Base-by-base conservation (phyloP, 2,329 filamentous ascomycete genomes). In the Pestalotiopsis sp. region DNA sequence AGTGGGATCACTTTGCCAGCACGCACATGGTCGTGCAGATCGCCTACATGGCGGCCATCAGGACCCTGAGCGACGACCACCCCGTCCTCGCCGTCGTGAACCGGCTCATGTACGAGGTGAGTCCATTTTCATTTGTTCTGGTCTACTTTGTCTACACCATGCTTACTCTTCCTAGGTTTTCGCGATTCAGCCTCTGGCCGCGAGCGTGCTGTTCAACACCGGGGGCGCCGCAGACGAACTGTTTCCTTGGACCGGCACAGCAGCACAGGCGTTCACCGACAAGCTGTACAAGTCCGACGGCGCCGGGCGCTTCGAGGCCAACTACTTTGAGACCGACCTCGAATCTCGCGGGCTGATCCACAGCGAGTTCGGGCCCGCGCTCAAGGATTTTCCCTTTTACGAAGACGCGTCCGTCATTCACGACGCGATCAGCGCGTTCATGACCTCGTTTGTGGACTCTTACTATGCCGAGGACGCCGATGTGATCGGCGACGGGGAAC, bases 1-100 rank as follows among this genome's bases (percentile, higher is more conserved):
- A 84, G 66, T 81, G 80, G 75, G 78, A 80, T 68, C 83, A 86
- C 70, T 75, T 86, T 1, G 80, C 80, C 1, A 75, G 75, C n/a
- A 81, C 80, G 0, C 84, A 86, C 70, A 79, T 78, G 17, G 80
- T 84, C 12, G 73, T 78, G 3, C 83, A 87, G 70, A 79, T 81
- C 65, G 79, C 80, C 1, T 82, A 83, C 73, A 72, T 82, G 69
- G 83, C 84, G 13, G 84, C 83, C 0, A 76, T 83, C 25, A 79
- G 83, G n/a, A 82, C 83, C 1, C 69, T 87, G 61, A 84, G 82
- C 69, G 77, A 79, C 13, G 72, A 80, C 4, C 84, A 87, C 74
- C 85, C 84, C 0, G 73, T 86, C 12, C 73, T 80, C 52, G 80
- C 74, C 4, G 71, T 84, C 6, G 70, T 84, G 2, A 75, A 80